Percentiles rank a stretch among this genome's conserved stretches.
Conservation (phyloP, 805 yeast genomes). For the Huiozyma naganishii region DNA sequence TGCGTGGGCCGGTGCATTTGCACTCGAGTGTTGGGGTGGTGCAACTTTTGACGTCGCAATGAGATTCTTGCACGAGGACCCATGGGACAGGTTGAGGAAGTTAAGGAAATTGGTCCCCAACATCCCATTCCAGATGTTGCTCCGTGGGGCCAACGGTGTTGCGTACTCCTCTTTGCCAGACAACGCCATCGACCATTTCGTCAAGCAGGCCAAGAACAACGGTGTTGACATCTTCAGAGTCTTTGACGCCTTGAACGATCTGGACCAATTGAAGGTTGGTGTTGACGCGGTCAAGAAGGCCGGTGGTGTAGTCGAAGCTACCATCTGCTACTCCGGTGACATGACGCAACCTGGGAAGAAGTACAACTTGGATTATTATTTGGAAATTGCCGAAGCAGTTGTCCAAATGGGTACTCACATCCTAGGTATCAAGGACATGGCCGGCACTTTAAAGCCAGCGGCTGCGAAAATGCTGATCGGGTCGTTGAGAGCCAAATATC, state of each 20-base stretch:
- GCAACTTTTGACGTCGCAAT: constrained; percentile 98
- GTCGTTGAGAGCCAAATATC: constrained; percentile 74
- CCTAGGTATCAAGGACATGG: constrained; percentile 98
- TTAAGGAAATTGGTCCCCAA: constrained; percentile 88
- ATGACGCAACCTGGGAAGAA: constrained; percentile 94
- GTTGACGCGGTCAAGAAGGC: constrained; percentile 96
- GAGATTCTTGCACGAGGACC: constrained; percentile 97
- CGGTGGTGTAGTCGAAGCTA: constrained; percentile 98
- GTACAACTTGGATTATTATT: constrained; percentile 85
- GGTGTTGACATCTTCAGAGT: constrained; percentile 98
- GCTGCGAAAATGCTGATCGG: constrained; percentile 81
- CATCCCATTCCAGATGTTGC: constrained; percentile 97
- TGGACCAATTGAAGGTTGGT: constrained; percentile 95
- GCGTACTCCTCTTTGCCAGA: constrained; percentile 97
- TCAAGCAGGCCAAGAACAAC: constrained; percentile 82
- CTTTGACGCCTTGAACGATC: constrained; percentile 92
- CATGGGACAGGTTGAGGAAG: constrained; percentile 91
- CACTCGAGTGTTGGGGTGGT: constrained; percentile 99
- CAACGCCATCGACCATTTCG: constrained; percentile 96
- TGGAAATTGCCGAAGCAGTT: constrained; percentile 69
- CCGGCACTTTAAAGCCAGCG: constrained; percentile 93
- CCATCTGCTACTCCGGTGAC: constrained; percentile 97
- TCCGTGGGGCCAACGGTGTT: constrained; percentile 99
- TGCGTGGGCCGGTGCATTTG: constrained; percentile 82
- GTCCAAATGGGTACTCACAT: constrained; percentile 93